These are phyloP conservation scores for Nicotiana rustica DNA, from an alignment of 305 asterid species.

Conservation along the genomic window DNA sequence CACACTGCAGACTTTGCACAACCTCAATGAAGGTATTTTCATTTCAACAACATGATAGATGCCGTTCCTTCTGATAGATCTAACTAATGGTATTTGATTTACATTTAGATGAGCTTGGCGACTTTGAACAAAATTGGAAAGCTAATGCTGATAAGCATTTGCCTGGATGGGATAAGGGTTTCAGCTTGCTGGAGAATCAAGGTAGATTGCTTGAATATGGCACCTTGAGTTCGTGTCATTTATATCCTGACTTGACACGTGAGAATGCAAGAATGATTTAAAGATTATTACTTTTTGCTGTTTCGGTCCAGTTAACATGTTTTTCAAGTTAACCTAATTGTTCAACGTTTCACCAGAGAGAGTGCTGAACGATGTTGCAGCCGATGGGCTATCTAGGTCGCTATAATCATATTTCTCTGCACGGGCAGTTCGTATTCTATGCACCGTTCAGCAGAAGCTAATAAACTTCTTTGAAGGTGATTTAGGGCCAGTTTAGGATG, in stretches of 20 bases:
- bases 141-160: conserved; percentile 61
- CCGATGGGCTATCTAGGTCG: not conserved
- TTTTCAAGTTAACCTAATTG: not conserved
- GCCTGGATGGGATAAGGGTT: conserved; percentile 72
- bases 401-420: not conserved
- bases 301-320: not conserved
- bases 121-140: conserved; percentile 84
- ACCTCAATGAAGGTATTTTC: conserved; percentile 75
- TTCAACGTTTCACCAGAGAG: not conserved
- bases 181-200: conserved; percentile 64
- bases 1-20: conserved; percentile 82
- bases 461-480: not conserved
- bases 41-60: not conserved
- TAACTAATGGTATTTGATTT: conserved; percentile 29
- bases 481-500: not conserved
- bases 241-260: not conserved
- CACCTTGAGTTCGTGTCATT: not conserved
- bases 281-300: not conserved
- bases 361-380: not conserved
- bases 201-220: conserved; percentile 45
- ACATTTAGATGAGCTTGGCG: conserved; percentile 65
- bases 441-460: not conserved
- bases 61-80: not conserved
- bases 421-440: not conserved
- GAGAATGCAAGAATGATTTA: not conserved